Base-by-base conservation (phyloP, 108 stramenopile species). In the Fragilariopsis cylindrus region DNA sequence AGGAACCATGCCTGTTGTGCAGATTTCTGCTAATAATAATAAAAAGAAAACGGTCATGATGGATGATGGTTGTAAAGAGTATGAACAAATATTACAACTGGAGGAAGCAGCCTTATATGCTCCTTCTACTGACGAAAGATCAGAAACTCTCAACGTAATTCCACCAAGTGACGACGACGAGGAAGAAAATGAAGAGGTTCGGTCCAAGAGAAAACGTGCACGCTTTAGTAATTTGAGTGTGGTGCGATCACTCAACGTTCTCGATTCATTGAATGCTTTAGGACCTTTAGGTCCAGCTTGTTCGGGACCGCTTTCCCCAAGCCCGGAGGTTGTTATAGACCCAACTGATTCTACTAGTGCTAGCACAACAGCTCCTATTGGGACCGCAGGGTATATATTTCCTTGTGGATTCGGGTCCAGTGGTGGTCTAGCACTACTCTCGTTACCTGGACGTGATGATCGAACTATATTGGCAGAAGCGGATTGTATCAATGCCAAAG, bases 101-200 rank as follows among this genome's bases (percentile, higher is more conserved):
- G 92, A 93, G 58, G 92, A 93, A 69, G 90, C 89, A 16, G 92
- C 90, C 52, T 57, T 93, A 11, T 93, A 93, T 75, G 84, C 78
- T 4, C 41, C 41, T 44, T 76, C 82, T 54, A 65, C 65, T 5
- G 74, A 49, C 46, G 63, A n/a, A 15, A 45, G 60, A 55, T 65
- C 12, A 50, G 57, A 57, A 21, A 41, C 7, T 55, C 87, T 81
- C 4, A 72, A 76, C 57, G 47, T 88, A 43, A 65, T 91, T 64
- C 86, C 87, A 57, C 82, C 82, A 11, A 85, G 84, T 50, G 84
- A 87, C 16, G 87, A 92, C 60, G 83, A 82, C 12, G 82, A 85
- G 18, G 68, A 53, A 43, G 50, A 48, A 3, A 65, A 16, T 7
- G 16, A 42, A 21, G 5, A 19, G 6, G 21, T 43, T 6, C 7